Percentiles rank a stretch among this genome's conserved stretches.
Evolutionary conservation across 2,329 filamentous ascomycete genomes (phyloP).

Genomic region (Anthostomella pinea): DNA sequence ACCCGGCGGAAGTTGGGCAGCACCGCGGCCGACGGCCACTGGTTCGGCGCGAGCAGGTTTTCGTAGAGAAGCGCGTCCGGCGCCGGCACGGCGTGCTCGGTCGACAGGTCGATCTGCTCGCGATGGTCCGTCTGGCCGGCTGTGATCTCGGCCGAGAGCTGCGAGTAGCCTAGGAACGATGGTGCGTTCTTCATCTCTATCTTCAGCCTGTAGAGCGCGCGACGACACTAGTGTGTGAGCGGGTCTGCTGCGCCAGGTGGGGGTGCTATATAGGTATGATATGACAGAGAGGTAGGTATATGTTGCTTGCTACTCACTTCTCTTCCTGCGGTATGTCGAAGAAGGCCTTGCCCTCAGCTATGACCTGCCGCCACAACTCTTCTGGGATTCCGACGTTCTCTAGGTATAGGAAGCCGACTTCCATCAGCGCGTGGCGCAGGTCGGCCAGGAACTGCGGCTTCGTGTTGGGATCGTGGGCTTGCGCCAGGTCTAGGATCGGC

Average conservation of each 20-base stretch:
- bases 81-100: constrained; percentile 65
- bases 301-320: constrained; percentile 50
- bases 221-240: too few relatives aligned
- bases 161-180: constrained; percentile 69
- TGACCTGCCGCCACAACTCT: constrained; percentile 62
- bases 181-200: constrained; percentile 73
- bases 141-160: constrained; percentile 66
- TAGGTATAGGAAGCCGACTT: constrained; percentile 86
- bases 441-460: constrained; percentile 71
- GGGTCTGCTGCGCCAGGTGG: too few relatives aligned
- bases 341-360: constrained; percentile 66
- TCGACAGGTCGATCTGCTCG: constrained; percentile 84
- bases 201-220: constrained; percentile 44
- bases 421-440: constrained; percentile 72
- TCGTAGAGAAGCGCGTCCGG: constrained; percentile 65
- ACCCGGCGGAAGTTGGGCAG: constrained; percentile 66
- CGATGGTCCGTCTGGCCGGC: constrained; percentile 74
- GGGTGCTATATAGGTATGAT: neutral
- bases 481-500: constrained; percentile 73
- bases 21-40: constrained; percentile 67
- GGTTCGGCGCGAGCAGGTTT: constrained; percentile 73
- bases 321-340: constrained; percentile 74
- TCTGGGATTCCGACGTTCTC: constrained; percentile 73
- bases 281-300: neutral
- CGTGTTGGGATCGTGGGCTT: constrained; percentile 59